Base-by-base conservation (phyloP, 139 green algal species). In the Auxenochlorella protothecoides region DNA sequence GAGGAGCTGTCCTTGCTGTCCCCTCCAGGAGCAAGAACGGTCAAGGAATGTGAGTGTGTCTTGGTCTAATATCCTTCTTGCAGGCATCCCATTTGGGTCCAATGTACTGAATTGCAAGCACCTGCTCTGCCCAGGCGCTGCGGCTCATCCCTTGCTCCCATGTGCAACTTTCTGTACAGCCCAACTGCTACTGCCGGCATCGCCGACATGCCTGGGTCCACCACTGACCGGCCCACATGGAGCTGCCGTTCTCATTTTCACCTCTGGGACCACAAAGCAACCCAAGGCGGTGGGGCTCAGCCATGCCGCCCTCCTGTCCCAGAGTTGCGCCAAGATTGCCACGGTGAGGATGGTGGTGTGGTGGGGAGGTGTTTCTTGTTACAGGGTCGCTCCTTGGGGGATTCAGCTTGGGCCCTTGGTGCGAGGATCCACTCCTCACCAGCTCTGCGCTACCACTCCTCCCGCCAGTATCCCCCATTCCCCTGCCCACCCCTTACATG, bases 241-340 rank as follows among this genome's bases (percentile, higher is more conserved):
- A 71, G 55, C 79, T 15, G 89, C 82, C 0, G 44, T 89, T 8
- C 27, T 76, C 2, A 75, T 80, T 3, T 77, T 81, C 53, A 69
- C 79, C 9, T 89, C 85, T 5, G 90, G 90, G 16, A 91, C 85
- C 53, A 93, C 89, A 56, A 81, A 78, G 5, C 69, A 66, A 52
- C 76, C 88, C 61, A 93, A 93, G 72, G 86, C 70, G 4, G 89
- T 84, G 27, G 16, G 81, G 10, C 76, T 95, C 4, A 79, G 72
- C 10, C 88, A 95, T 55, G 12, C 63, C 9, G 80, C 84, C 6
- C 73, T 95, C 14, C 76, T 89, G 52, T 60, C 70, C 5, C 91
- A 97, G 83, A 91, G 84, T 44, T 44, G 27, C 27, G 27, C 27
- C 27, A 44, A 44, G 3, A 62, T 88, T 53, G 81, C 71, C 59